A percentile compares a stretch with the other conserved stretches of the same genome.
phyloP scores from a whole-genome alignment of 129 eudicot genomes.

The Flaveria ramosissima region DNA sequence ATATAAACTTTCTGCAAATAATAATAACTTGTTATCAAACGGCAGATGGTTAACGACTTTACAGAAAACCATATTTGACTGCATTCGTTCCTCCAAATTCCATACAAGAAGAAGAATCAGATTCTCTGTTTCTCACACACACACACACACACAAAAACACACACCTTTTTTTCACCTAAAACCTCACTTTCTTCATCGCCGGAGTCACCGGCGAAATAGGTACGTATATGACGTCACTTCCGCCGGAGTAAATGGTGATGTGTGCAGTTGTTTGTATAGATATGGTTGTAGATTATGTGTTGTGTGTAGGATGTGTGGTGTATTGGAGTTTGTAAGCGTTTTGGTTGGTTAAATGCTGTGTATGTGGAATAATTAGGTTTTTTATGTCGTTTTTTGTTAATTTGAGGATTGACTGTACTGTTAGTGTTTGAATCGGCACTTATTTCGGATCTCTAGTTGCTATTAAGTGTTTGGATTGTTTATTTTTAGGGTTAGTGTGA shows the following conservation, averaged over 20 bases:
- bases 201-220: slow-evolving; percentile 31
- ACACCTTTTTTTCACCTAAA: slow-evolving; percentile 18
- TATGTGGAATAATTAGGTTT: slow-evolving; percentile 10
- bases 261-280: too few relatives aligned
- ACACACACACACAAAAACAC: slow-evolving; percentile 11
- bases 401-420: slow-evolving; percentile 19
- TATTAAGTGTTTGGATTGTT: slow-evolving; percentile 23
- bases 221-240: slow-evolving; percentile 43
- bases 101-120: slow-evolving; percentile 43
- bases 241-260: slow-evolving; percentile 18
- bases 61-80: slow-evolving; percentile 41
- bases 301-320: background rate
- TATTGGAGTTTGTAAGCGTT: background rate
- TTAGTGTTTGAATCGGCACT: slow-evolving; percentile 33
- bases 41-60: slow-evolving; percentile 46
- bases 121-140: slow-evolving; percentile 32
- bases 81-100: slow-evolving; percentile 32
- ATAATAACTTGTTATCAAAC: background rate
- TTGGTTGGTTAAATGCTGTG: slow-evolving; percentile 21
- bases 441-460: slow-evolving; percentile 57
- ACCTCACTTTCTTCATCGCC: slow-evolving; percentile 28
- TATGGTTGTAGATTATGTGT: slow-evolving; percentile 16
- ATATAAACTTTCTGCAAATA: background rate
- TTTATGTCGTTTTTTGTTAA: slow-evolving; percentile 12
- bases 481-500: slow-evolving; percentile 50